phyloP scores from a whole-genome alignment of 257 asterid species.

The Fraxinus anomala region DNA sequence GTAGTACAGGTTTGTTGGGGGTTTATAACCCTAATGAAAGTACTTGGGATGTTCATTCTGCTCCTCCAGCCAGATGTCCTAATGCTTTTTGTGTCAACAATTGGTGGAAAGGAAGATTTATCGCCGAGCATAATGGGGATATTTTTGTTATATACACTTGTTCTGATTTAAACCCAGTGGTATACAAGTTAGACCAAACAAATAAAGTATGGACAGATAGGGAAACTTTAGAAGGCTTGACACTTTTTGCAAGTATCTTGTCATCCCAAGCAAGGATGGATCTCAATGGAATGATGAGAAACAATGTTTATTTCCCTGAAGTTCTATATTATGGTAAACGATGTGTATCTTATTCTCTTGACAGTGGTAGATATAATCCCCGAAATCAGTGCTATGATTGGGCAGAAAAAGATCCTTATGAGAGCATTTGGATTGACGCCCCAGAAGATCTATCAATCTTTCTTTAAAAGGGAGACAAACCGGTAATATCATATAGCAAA shows the following conservation, averaged over 20 bases:
- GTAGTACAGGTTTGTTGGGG: conserved; percentile 59
- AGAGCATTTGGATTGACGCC: conserved; percentile 58
- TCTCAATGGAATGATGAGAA: conserved; percentile 49
- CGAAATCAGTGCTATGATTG: conserved; percentile 45
- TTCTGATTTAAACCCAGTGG: conserved; percentile 38
- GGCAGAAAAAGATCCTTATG: conserved; percentile 50
- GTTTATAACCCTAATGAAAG: conserved; percentile 40
- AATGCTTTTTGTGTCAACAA: conserved; percentile 35
- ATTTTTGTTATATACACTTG: conserved; percentile 48
- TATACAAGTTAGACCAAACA: conserved; percentile 44
- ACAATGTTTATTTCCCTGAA: conserved; percentile 52
- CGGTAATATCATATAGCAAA: neutral
- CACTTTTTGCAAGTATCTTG: conserved; percentile 53
- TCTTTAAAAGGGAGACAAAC: conserved; percentile 17
- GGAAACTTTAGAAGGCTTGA: conserved; percentile 42
- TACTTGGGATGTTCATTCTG: conserved; percentile 45
- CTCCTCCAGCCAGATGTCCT: conserved; percentile 45
- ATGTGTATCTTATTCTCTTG: conserved; percentile 50
- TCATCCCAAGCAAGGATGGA: conserved; percentile 51
- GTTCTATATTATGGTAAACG: conserved; percentile 55
- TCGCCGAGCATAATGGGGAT: conserved; percentile 59
- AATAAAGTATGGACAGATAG: conserved; percentile 46
- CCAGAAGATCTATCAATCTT: conserved; percentile 48
- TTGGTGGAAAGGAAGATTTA: conserved; percentile 54
- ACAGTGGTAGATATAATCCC: conserved; percentile 46